These are phyloP conservation scores for Lepidium didymum DNA, from an alignment of 345 rosid genomes.

Conservation along the genomic window DNA sequence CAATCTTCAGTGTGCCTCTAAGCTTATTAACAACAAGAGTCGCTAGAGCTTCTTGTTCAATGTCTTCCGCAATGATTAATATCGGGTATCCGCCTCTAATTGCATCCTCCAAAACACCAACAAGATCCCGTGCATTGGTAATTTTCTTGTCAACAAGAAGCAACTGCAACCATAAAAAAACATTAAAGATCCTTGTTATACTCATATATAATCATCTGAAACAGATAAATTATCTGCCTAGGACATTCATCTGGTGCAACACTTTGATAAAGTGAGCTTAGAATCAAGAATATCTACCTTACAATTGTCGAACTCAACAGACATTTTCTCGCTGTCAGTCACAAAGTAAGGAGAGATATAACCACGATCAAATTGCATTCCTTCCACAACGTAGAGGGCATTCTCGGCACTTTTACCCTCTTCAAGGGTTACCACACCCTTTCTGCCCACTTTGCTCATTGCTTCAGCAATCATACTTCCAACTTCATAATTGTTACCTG, in stretches of 20 bases:
- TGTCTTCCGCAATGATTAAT: slow-evolving; percentile 83
- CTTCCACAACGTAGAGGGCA: slow-evolving; percentile 93
- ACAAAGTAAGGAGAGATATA: slow-evolving; percentile 98
- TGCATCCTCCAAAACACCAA: slow-evolving; percentile 80
- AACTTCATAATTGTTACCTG: slow-evolving; percentile 88
- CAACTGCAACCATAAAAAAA: slow-evolving; percentile 43
- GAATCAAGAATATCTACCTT: slow-evolving; percentile 48
- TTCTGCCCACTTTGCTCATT: slow-evolving; percentile 90
- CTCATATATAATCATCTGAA: neutral
- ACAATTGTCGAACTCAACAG: slow-evolving; percentile 95
- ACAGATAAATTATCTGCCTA: neutral
- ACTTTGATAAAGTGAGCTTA: neutral
- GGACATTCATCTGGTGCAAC: neutral
- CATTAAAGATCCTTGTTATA: neutral
- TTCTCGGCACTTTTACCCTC: slow-evolving; percentile 99
- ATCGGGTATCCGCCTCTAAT: slow-evolving; percentile 75
- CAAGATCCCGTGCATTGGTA: slow-evolving; percentile 92
- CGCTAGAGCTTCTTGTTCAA: slow-evolving; percentile 95
- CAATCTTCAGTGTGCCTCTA: slow-evolving; percentile 87
- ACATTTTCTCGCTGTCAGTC: slow-evolving; percentile 94
- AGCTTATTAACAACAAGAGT: slow-evolving; percentile 96
- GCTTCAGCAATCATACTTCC: slow-evolving; percentile 99
- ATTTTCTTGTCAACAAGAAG: slow-evolving; percentile 97
- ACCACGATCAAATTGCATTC: slow-evolving; percentile 99
- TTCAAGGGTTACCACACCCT: slow-evolving; percentile 97